These are phyloP conservation scores for Tetraselmis striata DNA, from an alignment of 139 green algal genomes.

Conservation along the genomic window DNA sequence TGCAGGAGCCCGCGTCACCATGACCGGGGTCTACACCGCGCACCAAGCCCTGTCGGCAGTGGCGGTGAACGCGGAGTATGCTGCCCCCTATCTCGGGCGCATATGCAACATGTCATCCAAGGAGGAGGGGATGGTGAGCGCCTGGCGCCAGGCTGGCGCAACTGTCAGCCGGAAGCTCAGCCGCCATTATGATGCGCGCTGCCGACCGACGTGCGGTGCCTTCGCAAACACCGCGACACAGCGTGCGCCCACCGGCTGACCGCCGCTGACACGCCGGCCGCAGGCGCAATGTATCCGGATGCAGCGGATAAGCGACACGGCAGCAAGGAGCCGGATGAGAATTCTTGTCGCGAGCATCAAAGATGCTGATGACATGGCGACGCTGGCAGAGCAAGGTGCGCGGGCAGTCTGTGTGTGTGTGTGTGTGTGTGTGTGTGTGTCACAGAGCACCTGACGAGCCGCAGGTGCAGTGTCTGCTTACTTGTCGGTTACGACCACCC, in stretches of 20 bases:
- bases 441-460: no score
- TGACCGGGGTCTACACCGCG: constrained; percentile 4
- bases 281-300: not conserved
- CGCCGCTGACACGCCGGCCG: no score
- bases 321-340: not conserved
- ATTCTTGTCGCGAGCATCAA: constrained; percentile 2
- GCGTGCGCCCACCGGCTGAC: no score
- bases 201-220: no score
- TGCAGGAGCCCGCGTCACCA: not conserved
- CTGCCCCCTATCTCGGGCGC: constrained; percentile 2
- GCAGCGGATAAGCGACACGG: not conserved
- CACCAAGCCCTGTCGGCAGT: not conserved
- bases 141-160: no score
- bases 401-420: no score
- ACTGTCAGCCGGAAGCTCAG: no score
- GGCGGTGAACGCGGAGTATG: constrained; percentile 1
- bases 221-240: no score
- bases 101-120: constrained; percentile 4
- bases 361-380: constrained; percentile 3
- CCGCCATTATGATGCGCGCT: no score
- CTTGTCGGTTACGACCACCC: no score
- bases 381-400: not conserved
- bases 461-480: no score
- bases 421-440: no score
- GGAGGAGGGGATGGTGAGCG: not conserved